A percentile compares a stretch with the other conserved stretches of the same genome.
phyloP scores from a whole-genome alignment of 225 moss, liverwort and hornwort species.

The Polytrichum commune region DNA sequence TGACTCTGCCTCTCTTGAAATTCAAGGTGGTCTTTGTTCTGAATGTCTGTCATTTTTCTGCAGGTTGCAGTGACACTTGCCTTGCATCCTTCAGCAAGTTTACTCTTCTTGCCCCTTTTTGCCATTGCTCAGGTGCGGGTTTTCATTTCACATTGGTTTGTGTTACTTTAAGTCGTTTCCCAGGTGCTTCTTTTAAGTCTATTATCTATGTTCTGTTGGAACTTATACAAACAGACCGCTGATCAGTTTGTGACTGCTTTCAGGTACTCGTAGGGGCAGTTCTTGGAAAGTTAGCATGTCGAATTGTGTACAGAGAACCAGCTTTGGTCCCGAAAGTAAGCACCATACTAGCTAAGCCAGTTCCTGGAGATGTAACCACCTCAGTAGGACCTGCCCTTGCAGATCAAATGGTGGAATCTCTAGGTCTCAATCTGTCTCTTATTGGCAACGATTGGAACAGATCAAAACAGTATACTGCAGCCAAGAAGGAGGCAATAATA shows the following conservation, averaged over 20 bases:
- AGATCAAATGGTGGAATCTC: conserved; percentile 16
- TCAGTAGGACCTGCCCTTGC: conserved; percentile 16
- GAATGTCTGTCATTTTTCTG: conserved; percentile 14
- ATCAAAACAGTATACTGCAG: conserved; percentile 23
- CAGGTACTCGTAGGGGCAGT: conserved; percentile 71
- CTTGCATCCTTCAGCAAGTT: conserved; percentile 54
- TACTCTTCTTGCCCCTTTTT: conserved; percentile 69
- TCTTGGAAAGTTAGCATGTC: conserved; percentile 64
- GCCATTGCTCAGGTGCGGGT: conserved; percentile 69
- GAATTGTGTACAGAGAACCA: conserved; percentile 36
- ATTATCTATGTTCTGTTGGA: not conserved
- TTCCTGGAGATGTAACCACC: conserved; percentile 11
- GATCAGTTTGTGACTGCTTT: conserved; percentile 1
- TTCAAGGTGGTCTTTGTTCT: not conserved
- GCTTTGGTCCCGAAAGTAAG: conserved; percentile 5
- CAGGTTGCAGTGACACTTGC: conserved; percentile 81
- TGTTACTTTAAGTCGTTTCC: conserved; percentile 44
- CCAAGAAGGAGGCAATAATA: conserved; percentile 50
- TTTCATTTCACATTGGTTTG: not conserved
- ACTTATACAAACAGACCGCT: not conserved
- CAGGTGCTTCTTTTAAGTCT: conserved; percentile 44
- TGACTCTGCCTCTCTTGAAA: not conserved
- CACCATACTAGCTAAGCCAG: conserved; percentile 18
- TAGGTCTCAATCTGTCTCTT: not conserved
- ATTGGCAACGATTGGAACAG: conserved; percentile 6